Base-by-base conservation (phyloP, 1,284 basidiomycete genomes). In the Waitea zeae region DNA sequence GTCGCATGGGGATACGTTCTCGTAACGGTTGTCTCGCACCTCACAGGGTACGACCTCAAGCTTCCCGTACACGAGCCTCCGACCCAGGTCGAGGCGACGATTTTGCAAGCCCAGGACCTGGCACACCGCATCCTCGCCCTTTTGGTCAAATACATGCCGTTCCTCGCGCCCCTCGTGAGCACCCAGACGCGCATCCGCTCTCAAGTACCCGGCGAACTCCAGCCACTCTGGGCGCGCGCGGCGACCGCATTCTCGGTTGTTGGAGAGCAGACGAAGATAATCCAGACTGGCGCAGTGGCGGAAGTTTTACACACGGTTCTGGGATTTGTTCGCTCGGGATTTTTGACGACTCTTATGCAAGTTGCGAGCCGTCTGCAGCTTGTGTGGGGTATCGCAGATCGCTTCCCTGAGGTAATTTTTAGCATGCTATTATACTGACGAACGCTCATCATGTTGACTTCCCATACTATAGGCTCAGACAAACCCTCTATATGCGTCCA, bases 351-450 rank as follows among this genome's bases (percentile, higher is more conserved):
- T 1, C 57, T 62, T 2, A 70, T 80, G 47, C 93, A 99, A 58
- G 90, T 99, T 32, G 67, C 75, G 0, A 89, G 83, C 43, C 63
- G 93, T 29, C 59, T 97, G 11, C 79, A 80, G 53, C 63, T 92
- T 35, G 78, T 97, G 1, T 97, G 89, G 89, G 83, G 73, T 7
- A 66, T 90, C 35, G 68, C 73, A 2, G 67, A 73, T 42, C 62
- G 66, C 38, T 82, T 74, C 44, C 53, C 59, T 43, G 65, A 60
- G 29, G 31, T 26, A 33, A 24, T n/a, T 34, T 30, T 24, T 30
- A 13, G 12, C 15, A 22, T 20, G 35, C 6, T 28, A 4, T 34
- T 34, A 30, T 36, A 20, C 17, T 12, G 30, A 32, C 19, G 26
- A 32, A 14, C 30, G 30, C 36, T 29, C 15, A 30, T 17, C n/a